A percentile compares a stretch with the other conserved stretches of the same genome.
Conservation (phyloP, 2,329 filamentous ascomycete species). For the Colletotrichum sojae region DNA sequence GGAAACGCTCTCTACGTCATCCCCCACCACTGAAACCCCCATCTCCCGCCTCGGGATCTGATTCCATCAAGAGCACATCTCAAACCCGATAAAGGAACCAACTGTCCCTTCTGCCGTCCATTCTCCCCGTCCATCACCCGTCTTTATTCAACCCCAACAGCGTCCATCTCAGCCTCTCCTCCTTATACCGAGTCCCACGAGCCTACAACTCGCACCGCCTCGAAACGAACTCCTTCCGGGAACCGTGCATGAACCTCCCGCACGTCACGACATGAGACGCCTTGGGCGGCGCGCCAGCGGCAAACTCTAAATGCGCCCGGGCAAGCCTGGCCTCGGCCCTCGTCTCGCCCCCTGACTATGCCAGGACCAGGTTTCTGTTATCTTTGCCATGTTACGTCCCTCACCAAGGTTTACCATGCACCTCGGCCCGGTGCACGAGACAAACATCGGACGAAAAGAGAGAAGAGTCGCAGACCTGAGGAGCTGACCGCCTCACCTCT, state of each 20-base stretch:
- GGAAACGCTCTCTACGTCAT: constrained; percentile 23
- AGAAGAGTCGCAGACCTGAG: not conserved
- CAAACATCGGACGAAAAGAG: not conserved
- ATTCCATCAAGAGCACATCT: not conserved
- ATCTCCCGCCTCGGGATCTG: constrained; percentile 4
- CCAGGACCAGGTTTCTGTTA: too few relatives aligned
- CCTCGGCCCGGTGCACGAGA: not conserved
- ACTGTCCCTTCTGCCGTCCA: not conserved
- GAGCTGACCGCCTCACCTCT: not conserved
- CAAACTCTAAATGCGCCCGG: constrained; percentile 11
- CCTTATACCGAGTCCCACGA: not conserved
- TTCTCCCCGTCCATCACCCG: not conserved
- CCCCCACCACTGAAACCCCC: constrained; percentile 26
- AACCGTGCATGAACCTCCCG: constrained; percentile 23
- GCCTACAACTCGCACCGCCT: not conserved
- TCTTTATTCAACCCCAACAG: not conserved
- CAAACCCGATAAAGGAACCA: not conserved
- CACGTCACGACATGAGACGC: constrained; percentile 25
- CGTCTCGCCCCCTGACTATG: too few relatives aligned
- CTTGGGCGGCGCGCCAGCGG: not conserved
- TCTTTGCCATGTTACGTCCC: not conserved
- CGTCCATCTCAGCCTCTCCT: not conserved
- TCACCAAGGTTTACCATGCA: not conserved
- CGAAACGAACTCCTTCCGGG: constrained; percentile 1
- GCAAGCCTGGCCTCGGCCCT: too few relatives aligned